These are phyloP conservation scores for Aspergillus pseudotamarii DNA, from an alignment of 2,329 filamentous ascomycete genomes.

Conservation along the genomic window DNA sequence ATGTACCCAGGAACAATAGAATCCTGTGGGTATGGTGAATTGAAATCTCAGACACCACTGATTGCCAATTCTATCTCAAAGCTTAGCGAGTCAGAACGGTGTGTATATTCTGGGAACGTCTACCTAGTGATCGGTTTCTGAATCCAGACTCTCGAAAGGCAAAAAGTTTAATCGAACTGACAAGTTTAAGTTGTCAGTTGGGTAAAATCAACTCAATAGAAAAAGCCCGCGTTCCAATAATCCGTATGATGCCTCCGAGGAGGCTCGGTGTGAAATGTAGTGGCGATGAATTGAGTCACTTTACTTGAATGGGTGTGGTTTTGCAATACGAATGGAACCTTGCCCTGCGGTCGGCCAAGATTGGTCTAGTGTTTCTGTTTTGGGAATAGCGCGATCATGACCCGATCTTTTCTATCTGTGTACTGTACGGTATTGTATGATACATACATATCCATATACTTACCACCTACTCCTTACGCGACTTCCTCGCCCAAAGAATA, in stretches of 20 bases:
- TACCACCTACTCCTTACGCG: too few species aligned
- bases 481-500: background rate
- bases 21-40: background rate
- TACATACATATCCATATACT: background rate
- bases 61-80: background rate
- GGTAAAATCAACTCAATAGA: background rate
- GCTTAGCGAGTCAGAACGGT: background rate
- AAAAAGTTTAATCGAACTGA: background rate
- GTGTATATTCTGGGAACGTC: background rate
- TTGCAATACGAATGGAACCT: background rate
- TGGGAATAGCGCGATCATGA: background rate
- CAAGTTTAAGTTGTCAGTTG: too few species aligned
- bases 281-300: background rate
- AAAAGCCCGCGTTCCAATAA: background rate
- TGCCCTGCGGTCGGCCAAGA: background rate
- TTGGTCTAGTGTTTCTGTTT: background rate
- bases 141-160: background rate
- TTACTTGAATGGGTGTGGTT: background rate
- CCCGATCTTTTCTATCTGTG: background rate
- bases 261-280: background rate
- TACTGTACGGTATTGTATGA: background rate
- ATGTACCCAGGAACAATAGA: background rate
- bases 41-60: background rate
- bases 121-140: background rate
- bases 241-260: background rate